Evolutionary conservation across 2,329 filamentous ascomycete species (phyloP), one percentile per base, ranked within the genome.

Genomic region (Cadophora sp.): DNA sequence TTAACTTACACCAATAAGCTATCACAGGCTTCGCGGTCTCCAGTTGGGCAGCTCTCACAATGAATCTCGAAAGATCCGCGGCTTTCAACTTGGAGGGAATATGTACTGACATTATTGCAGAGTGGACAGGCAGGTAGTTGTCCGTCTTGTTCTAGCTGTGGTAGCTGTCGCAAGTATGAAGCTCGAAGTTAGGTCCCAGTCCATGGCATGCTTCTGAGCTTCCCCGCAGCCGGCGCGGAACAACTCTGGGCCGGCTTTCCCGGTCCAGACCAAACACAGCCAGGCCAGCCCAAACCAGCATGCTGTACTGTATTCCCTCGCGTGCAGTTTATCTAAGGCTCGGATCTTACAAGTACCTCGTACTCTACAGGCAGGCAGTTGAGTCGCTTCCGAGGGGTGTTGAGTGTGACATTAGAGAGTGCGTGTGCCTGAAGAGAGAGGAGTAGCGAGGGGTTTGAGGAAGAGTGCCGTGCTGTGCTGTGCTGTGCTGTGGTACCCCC

Each of bases 1-100:
- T 7, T 6, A 33, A 85, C 91, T 76, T 85, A 97, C 95, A 96
- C 94, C 95, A 98, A 80, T 98, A 99, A 70, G 94, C 86, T 73
- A 98, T 87, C 67, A 96, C 92, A 9, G 96, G 96, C 80, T 95
- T 96, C 76, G 89, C 87, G 67, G 86, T 86, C 78, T 95, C 91
- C 59, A 99, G 87, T 82, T 99, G 95, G 43, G 88, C 86, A 41
- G 93, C 95, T 75, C 95, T 89, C 64, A 90, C 86, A 69, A 94
- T 89, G 79, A 96, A 97, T 68, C 93, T 92, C 72, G 88, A 89
- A 76, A 97, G 88, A 78, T 97, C 94, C 67, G 92, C 89, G 65
- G 89, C 83, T 81, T 91, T 94, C 75, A 99, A 85, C 76, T 87
- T 87, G 41, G 86, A 83, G 18, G 93, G 93, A 65, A 95, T 82